Evolutionary conservation across 225 moss, liverwort and hornwort species (phyloP), one percentile per base, ranked within the genome.

Genomic region (Anthoceros angustus): DNA sequence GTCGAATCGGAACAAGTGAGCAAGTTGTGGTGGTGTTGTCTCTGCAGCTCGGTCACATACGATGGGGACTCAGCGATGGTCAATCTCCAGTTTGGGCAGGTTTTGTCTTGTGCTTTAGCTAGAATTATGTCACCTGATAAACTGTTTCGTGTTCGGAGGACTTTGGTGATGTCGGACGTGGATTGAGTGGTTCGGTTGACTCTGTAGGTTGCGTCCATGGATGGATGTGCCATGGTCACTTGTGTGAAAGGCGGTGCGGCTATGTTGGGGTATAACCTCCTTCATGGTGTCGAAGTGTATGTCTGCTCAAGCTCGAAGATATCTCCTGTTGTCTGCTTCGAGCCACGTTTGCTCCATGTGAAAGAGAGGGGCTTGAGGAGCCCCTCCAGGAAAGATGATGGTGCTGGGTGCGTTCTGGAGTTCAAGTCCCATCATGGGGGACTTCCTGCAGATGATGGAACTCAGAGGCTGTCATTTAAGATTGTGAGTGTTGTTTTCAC

Each of bases 241-340:
- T 18, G 8, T 20, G 16, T 55, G 55, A 55, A 55, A 20, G 55
- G 55, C 14, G n/a, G 55, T 55, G 55, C 94, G 8, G 75, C 82
- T 69, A 86, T 88, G 71, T 88, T 86, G 70, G 90, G 90, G 39
- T 90, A 90, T 74, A 78, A 71, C 75, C 81, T 88, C 23, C 74
- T 69, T 72, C 73, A 71, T 66, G 83, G 86, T 39, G 72, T 82
- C 63, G 86, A 86, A 65, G 80, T 90, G 42, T 80, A 90, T 67
- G 81, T 95, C 72, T 90, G 83, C 71, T 90, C 93, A 55, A 90
- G 87, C 71, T 81, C 90, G 24, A 90, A 86, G 73, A 83, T 88
- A 65, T 76, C 85, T 61, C 84, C 87, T 42, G 83, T 82, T 43
- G 80, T 86, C 24, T 75, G 83, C 42, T 74, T 90, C 66, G 88